Base-by-base conservation (phyloP, 2,329 filamentous ascomycete genomes). In the Fusarium robinianum region DNA sequence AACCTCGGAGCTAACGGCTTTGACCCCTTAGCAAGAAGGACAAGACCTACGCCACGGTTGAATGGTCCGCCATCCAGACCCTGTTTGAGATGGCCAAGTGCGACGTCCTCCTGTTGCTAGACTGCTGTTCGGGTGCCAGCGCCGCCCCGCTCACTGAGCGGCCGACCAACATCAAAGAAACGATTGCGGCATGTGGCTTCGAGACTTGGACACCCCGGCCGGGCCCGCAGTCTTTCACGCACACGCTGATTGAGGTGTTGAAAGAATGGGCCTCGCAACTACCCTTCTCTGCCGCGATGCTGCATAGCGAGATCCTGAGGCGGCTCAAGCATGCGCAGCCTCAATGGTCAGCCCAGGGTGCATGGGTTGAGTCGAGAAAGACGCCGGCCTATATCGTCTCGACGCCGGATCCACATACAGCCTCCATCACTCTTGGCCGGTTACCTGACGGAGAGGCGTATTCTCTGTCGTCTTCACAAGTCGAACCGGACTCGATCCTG, bases 51-150 rank as follows among this genome's bases (percentile, higher is more conserved):
- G 58, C 58, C 23, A 58, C 54, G 3, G 58, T 61, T 9, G 58
- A 61, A 41, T 61, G 58, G 58, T 61, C 58, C 18, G 58, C 58
- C 8, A 61, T 61, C 16, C 58, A 61, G 22, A 61, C 58, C 18
- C 21, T 61, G 17, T 61, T 61, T 33, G 58, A 61, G 30, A 61
- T 58, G 25, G 58, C 44, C 22, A 58, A 56, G 26, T 61, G 58
- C 34, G 58, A 61, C 17, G 56, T 61, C 19, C 52, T 61, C 17
- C 35, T 55, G 15, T 46, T 61, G 17, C 54, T 60, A 8, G 58
- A 61, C 34, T 61, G 58, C 23, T 61, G 58, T 23, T 51, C 58
- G 18, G 58, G 54, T 27, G 58, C 58, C 26, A 61, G 58, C 34
- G 58, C 58, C 5, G 58, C 58, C 18, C 56, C 58, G 14, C 36